A percentile compares a stretch with the other conserved stretches of the same genome.
These are phyloP conservation scores for Monilinia fructicola DNA, from an alignment of 2,329 filamentous ascomycete species.

Conservation along the genomic window DNA sequence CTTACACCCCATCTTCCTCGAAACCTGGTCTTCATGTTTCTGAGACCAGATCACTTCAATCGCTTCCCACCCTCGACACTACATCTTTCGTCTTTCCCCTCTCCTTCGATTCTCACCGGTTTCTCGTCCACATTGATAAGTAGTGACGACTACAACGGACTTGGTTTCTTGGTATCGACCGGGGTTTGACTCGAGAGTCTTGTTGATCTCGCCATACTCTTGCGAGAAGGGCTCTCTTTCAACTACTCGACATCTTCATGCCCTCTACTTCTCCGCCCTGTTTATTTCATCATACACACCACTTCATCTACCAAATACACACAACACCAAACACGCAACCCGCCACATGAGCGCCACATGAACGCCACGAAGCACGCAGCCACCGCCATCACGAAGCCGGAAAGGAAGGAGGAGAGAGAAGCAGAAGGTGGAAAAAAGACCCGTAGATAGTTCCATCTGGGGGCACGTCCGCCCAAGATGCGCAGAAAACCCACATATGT, in stretches of 20 bases:
- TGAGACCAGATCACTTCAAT: background rate
- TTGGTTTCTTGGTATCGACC: background rate
- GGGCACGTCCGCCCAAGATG: background rate
- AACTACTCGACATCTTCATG: background rate
- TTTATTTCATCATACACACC: background rate
- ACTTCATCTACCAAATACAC: background rate
- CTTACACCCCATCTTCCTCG: background rate
- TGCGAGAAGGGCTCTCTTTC: background rate
- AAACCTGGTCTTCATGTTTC: background rate
- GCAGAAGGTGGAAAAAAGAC: background rate
- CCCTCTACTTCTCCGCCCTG: too few relatives aligned
- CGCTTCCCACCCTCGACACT: too few relatives aligned
- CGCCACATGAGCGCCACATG: too few relatives aligned
- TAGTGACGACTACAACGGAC: constrained; percentile 20
- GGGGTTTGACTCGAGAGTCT: background rate
- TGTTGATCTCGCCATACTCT: background rate
- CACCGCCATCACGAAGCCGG: too few relatives aligned
- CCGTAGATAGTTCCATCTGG: background rate
- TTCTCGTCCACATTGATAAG: background rate
- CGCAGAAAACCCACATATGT: constrained; percentile 5
- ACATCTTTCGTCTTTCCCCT: background rate
- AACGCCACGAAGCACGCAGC: too few relatives aligned
- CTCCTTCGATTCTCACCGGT: background rate
- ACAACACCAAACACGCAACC: too few relatives aligned
- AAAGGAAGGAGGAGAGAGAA: background rate